Percentiles rank a stretch among this genome's conserved stretches.
Conservation (phyloP, 768 basidiomycete species). For the Auriscalpium orientale region DNA sequence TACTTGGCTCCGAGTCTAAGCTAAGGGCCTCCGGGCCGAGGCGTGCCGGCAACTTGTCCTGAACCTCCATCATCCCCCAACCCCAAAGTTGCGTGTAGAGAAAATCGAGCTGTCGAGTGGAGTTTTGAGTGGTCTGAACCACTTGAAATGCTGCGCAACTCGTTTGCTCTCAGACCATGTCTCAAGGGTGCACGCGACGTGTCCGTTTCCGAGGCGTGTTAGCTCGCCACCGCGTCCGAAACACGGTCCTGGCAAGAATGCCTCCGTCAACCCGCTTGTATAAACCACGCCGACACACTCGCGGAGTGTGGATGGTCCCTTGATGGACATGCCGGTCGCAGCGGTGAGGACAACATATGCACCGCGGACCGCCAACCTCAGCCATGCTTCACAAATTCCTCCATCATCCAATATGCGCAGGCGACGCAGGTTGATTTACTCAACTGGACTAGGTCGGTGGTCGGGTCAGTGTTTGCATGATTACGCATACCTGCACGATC, state of each 20-base stretch:
- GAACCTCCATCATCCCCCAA: too few relatives aligned
- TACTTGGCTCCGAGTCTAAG: too few relatives aligned
- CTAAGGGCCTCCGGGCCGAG: too few relatives aligned
- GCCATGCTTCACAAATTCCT: slow-evolving; percentile 43
- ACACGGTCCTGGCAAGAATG: slow-evolving; percentile 25
- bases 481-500: slow-evolving; percentile 27
- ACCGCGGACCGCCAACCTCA: slow-evolving; percentile 59
- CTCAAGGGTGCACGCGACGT: not conserved
- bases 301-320: slow-evolving; percentile 15
- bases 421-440: slow-evolving; percentile 41
- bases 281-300: slow-evolving; percentile 7
- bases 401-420: slow-evolving; percentile 19
- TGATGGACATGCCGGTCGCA: slow-evolving; percentile 42
- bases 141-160: too few relatives aligned
- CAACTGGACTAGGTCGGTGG: slow-evolving; percentile 42
- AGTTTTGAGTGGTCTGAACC: too few relatives aligned
- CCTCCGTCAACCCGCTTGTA: slow-evolving; percentile 50
- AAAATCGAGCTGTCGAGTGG: too few relatives aligned
- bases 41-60: too few relatives aligned
- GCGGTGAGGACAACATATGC: slow-evolving; percentile 84
- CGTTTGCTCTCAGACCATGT: not conserved
- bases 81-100: too few relatives aligned
- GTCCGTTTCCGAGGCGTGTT: not conserved
- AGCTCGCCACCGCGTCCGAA: not conserved
- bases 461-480: not conserved